phyloP scores from a whole-genome alignment of 106 monocot species.

The Acorus gramineus region DNA sequence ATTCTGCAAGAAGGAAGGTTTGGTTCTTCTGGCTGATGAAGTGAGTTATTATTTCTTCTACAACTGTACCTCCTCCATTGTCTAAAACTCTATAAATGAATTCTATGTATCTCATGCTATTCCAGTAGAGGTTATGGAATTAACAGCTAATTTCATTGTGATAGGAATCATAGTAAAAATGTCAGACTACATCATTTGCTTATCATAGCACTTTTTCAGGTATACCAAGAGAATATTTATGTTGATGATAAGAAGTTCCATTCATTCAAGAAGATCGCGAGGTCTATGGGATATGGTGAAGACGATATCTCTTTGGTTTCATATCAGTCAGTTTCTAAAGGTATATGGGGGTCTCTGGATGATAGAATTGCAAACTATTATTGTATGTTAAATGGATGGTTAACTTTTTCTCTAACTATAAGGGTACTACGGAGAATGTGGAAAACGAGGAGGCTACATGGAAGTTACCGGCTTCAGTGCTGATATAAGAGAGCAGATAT shows the following conservation, averaged over 20 bases:
- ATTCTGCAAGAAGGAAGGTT: conserved; percentile 79
- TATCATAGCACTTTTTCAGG: conserved; percentile 26
- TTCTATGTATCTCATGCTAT: no score
- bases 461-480: conserved; percentile 79
- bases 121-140: no score
- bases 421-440: conserved; percentile 98
- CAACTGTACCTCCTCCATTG: background rate
- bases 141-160: no score
- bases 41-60: conserved; percentile 14
- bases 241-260: conserved; percentile 82
- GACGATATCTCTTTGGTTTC: conserved; percentile 72
- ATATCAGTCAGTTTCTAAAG: conserved; percentile 92
- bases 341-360: conserved; percentile 13
- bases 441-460: conserved; percentile 97
- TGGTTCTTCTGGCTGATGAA: conserved; percentile 97
- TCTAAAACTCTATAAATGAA: no score
- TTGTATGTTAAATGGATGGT: no score
- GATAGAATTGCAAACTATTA: no score
- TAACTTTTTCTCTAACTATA: background rate
- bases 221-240: conserved; percentile 96
- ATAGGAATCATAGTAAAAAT: no score
- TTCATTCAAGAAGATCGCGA: conserved; percentile 91
- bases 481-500: conserved; percentile 86
- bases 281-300: conserved; percentile 78
- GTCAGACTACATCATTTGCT: no score